Conservation (phyloP, 305 asterid species). For the Fraxinus floribunda region DNA sequence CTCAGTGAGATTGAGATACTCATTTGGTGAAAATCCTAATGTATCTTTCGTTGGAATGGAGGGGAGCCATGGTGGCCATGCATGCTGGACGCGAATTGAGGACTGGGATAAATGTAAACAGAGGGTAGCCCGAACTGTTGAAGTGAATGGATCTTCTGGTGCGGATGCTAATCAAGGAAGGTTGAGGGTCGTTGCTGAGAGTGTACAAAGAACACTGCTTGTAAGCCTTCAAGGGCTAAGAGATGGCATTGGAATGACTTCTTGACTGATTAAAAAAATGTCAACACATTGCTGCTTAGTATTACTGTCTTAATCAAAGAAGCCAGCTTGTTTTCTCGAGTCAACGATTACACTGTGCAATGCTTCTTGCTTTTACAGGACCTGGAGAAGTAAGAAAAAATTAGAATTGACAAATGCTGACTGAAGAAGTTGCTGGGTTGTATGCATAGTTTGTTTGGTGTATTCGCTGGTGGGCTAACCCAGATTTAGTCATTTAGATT, state of each 20-base stretch:
- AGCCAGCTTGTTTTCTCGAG: neutral
- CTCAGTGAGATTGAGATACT: slow-evolving; percentile 77
- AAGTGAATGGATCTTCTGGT: slow-evolving; percentile 54
- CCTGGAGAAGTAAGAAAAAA: slow-evolving; percentile 4
- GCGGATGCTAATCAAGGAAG: slow-evolving; percentile 84
- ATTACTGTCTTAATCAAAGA: neutral
- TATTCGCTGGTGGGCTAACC: slow-evolving; percentile 13
- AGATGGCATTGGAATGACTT: slow-evolving; percentile 49
- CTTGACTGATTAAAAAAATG: slow-evolving; percentile 20
- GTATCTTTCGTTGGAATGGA: slow-evolving; percentile 86
- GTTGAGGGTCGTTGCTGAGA: slow-evolving; percentile 79
- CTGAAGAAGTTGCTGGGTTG: slow-evolving; percentile 15
- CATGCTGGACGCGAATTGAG: slow-evolving; percentile 81
- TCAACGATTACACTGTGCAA: neutral
- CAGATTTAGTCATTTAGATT: neutral
- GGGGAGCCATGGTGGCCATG: slow-evolving; percentile 97
- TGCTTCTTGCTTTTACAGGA: neutral
- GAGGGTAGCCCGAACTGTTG: slow-evolving; percentile 65
- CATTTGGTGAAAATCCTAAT: slow-evolving; percentile 66
- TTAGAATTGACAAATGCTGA: slow-evolving; percentile 19
- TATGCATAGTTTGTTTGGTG: slow-evolving; percentile 13
- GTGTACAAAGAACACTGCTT: slow-evolving; percentile 77
- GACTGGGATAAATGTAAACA: slow-evolving; percentile 97
- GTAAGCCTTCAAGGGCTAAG: slow-evolving; percentile 77
- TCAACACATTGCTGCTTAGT: neutral